Evolutionary conservation across 148 eudicot genomes (phyloP).

Genomic region (Chenopodium formosanum): DNA sequence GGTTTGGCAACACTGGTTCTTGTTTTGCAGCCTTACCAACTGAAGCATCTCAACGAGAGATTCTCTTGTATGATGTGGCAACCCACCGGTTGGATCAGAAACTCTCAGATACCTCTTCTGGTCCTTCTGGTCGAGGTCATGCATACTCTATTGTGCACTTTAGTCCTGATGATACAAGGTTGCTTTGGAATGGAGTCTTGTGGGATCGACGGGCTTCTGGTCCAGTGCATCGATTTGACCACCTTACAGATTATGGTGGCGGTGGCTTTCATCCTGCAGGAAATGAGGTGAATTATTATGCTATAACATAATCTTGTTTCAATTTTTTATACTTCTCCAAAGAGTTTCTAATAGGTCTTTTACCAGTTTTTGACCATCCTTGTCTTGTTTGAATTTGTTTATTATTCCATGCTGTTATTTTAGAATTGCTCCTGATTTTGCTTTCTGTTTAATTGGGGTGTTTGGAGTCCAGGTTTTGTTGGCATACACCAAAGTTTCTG

Average conservation of each 20-base stretch:
- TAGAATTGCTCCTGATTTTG: neutral
- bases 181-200: slow-evolving; percentile 92
- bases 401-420: neutral
- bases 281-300: slow-evolving; percentile 60
- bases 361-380: neutral
- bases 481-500: neutral
- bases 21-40: slow-evolving; percentile 74
- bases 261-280: slow-evolving; percentile 99
- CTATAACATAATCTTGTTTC: neutral
- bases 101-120: slow-evolving; percentile 53
- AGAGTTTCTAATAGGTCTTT: too few species aligned
- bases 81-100: slow-evolving; percentile 67
- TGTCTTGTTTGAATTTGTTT: neutral
- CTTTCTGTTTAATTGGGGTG: neutral
- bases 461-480: neutral
- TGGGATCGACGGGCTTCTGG: slow-evolving; percentile 78
- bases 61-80: slow-evolving; percentile 76
- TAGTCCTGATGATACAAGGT: slow-evolving; percentile 75
- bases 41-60: slow-evolving; percentile 60
- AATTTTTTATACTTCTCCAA: neutral
- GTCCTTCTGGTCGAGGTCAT: slow-evolving; percentile 57
- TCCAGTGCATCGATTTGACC: slow-evolving; percentile 80
- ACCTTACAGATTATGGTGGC: slow-evolving; percentile 92
- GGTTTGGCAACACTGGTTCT: slow-evolving; percentile 66
- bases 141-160: slow-evolving; percentile 75